Evolutionary conservation across 169 alveolate species (phyloP), one percentile per base, ranked within the genome.

Genomic region (Babesia divergens): DNA sequence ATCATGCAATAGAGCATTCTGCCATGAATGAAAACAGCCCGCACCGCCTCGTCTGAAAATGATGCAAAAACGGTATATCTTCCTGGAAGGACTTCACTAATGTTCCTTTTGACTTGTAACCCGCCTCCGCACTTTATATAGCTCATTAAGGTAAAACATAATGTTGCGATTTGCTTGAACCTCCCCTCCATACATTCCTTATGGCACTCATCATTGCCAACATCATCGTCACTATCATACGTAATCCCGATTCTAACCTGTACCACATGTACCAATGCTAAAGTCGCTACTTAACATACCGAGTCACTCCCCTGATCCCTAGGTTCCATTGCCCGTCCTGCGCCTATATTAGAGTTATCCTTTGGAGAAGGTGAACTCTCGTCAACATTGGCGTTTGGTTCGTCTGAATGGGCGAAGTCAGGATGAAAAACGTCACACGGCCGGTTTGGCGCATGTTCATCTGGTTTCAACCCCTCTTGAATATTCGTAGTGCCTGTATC

Each of bases 1-100:
- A 79, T 64, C 68, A 79, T 24, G 42, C 77, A 67, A 37, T 66
- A 65, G 28, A 79, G 51, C 53, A 31, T 24, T 14, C 75, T 53
- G n/a, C 44, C 47, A 42, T 34, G 29, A 13, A 79, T 66, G 29
- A 68, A 79, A 9, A 69, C 87, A 9, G 82, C 74, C 20, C 68
- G 55, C 16, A 79, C 70, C 9, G 83, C 58, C 42, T 79, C 87
- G 44, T 79, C 74, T 22, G 67, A 53, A 37, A 65, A 79, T n/a
- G 83, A 62, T 5, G 87, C 71, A 42, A 68, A 68, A 1, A 79
- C 87, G 3, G 82, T 58, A 37, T 79, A 79, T 34, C 82, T 51
- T n/a, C 87, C 87, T 0, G 66, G 81, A 7, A 56, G 42, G 24
- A 53, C 58, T 6, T 65, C 65, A 37, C 22, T 34, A 9, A 47